Evolutionary conservation across 441 rosid species (phyloP).

Genomic region (Pelargonium fulgidum): DNA sequence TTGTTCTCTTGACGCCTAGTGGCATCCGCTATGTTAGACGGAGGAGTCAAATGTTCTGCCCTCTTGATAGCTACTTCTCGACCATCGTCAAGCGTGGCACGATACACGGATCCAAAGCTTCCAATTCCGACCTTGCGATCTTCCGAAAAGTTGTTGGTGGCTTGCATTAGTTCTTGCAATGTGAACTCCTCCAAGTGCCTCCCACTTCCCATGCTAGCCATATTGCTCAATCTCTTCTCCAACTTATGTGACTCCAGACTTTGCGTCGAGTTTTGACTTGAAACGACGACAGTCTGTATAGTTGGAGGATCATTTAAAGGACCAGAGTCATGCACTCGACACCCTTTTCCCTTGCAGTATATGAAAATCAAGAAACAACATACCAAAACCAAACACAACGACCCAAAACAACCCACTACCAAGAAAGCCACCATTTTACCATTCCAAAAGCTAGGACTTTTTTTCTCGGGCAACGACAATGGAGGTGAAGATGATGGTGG

Average conservation of each 20-base stretch:
- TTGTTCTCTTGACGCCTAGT: constrained; percentile 43
- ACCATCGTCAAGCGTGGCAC: constrained; percentile 43
- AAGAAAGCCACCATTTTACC: constrained; percentile 41
- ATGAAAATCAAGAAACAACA: constrained; percentile 36
- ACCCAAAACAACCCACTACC: constrained; percentile 59
- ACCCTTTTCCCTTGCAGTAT: constrained; percentile 38
- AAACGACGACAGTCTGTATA: constrained; percentile 15
- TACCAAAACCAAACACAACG: constrained; percentile 32
- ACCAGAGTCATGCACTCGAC: constrained; percentile 68
- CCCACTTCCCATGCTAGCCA: constrained; percentile 57
- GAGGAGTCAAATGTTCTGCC: constrained; percentile 38
- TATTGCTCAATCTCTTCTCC: constrained; percentile 52
- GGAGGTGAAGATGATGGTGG: neutral
- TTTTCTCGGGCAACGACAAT: neutral
- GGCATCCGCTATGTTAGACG: constrained; percentile 23
- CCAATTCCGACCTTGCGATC: constrained; percentile 56
- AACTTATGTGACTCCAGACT: constrained; percentile 24
- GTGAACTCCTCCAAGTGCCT: constrained; percentile 55
- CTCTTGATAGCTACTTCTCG: constrained; percentile 68
- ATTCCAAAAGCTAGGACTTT: constrained; percentile 19
- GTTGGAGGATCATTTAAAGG: constrained; percentile 35
- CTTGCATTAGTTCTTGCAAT: constrained; percentile 33
- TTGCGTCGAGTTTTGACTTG: no score
- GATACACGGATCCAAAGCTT: constrained; percentile 70
- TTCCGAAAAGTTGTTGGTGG: constrained; percentile 50